Conservation (phyloP, 306 rosid species). For the Begonia fuchsioides region DNA sequence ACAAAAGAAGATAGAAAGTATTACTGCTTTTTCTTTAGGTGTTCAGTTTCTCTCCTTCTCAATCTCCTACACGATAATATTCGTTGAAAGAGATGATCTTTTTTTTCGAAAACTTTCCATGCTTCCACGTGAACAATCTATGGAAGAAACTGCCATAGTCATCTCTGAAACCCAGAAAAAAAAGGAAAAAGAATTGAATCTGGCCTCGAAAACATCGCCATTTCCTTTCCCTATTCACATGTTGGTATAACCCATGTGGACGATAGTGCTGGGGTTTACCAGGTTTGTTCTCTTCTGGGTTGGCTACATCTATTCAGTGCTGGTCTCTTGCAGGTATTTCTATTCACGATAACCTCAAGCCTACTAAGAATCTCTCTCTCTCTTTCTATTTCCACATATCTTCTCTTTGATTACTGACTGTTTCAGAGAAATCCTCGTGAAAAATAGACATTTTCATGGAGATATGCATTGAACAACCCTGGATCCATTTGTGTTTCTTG, state of each 20-base stretch:
- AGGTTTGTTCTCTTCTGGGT: conserved; percentile 43
- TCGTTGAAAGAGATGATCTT: too few species aligned
- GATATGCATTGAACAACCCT: not conserved
- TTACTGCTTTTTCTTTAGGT: too few species aligned
- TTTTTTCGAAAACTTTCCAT: too few species aligned
- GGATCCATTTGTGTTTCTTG: conserved; percentile 1
- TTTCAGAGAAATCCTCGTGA: not conserved
- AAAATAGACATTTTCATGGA: not conserved
- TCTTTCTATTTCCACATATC: not conserved
- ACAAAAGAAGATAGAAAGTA: too few species aligned
- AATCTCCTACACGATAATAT: too few species aligned
- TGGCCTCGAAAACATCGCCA: conserved; percentile 35
- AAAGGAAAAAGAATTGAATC: conserved; percentile 9
- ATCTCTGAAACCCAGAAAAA: not conserved
- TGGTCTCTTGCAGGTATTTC: conserved; percentile 25
- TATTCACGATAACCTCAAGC: conserved; percentile 9
- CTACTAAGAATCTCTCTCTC: conserved; percentile 2
- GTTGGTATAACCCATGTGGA: conserved; percentile 23
- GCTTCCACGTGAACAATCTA: conserved; percentile 39
- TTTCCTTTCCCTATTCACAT: conserved; percentile 43
- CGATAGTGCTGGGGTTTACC: not conserved
- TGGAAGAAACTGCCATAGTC: conserved; percentile 10
- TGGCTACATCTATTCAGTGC: conserved; percentile 23
- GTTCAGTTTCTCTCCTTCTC: too few species aligned
- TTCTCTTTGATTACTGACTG: not conserved